Conservation (phyloP, 2,329 filamentous ascomycete genomes). For the Aspergillus sp. region DNA sequence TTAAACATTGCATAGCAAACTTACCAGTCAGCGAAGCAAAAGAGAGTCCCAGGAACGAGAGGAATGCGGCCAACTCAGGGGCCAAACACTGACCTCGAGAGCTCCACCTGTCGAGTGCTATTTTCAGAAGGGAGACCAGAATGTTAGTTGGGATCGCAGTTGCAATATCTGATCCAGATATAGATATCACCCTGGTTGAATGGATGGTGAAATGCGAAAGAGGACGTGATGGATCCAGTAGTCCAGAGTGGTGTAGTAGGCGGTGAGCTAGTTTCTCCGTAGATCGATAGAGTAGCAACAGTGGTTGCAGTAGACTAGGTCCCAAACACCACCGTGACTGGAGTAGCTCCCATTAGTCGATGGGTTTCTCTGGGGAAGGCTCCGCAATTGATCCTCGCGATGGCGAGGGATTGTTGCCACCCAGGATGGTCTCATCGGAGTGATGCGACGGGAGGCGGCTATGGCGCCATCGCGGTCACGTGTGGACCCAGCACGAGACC, state of each 20-base stretch:
- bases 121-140: not conserved
- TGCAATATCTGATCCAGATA: not conserved
- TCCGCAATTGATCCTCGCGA: conserved; percentile 14
- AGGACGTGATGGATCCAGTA: no score
- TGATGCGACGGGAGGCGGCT: conserved; percentile 11
- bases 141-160: not conserved
- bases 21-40: no score
- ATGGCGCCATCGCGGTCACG: conserved; percentile 23
- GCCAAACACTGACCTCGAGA: not conserved
- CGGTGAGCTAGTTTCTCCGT: not conserved
- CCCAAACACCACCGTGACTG: not conserved
- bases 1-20: no score
- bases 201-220: no score
- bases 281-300: not conserved
- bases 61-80: no score
- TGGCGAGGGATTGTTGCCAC: conserved; percentile 15
- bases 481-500: conserved; percentile 14
- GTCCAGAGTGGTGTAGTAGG: not conserved
- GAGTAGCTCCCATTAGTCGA: not conserved
- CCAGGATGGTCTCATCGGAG: not conserved
- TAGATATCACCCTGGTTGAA: no score
- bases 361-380: conserved; percentile 4
- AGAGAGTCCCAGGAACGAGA: no score
- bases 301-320: not conserved
- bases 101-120: not conserved